A percentile compares a stretch with the other conserved stretches of the same genome.
phyloP scores from a whole-genome alignment of 768 basidiomycete species.

The Mycena rebaudengoi region DNA sequence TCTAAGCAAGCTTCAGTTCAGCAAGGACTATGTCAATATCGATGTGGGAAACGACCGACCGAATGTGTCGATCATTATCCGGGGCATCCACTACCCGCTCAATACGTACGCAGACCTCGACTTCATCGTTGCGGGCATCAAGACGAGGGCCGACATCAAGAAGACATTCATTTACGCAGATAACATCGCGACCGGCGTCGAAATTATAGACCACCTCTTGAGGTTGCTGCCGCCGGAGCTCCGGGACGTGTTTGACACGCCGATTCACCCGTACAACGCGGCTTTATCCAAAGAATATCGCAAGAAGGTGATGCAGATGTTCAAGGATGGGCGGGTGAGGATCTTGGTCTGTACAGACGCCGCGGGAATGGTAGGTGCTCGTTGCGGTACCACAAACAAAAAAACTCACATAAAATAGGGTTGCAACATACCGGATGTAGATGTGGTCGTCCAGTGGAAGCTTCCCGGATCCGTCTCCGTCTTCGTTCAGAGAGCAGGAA shows the following conservation, averaged over 20 bases:
- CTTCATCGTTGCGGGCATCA: slow-evolving; percentile 44
- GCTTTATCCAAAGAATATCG: slow-evolving; percentile 30
- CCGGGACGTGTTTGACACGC: not conserved
- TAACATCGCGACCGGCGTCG: too few species aligned
- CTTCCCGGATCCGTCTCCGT: slow-evolving; percentile 32
- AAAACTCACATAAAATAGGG: too few species aligned
- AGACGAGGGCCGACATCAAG: too few species aligned
- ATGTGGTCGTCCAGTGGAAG: slow-evolving; percentile 45
- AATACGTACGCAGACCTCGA: slow-evolving; percentile 42
- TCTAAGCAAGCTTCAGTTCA: too few species aligned
- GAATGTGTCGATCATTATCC: slow-evolving; percentile 44
- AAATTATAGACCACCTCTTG: slow-evolving; percentile 36
- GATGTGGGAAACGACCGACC: slow-evolving; percentile 42
- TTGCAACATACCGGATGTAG: slow-evolving; percentile 37
- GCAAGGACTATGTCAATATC: too few species aligned
- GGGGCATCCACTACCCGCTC: slow-evolving; percentile 39
- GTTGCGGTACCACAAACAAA: too few species aligned
- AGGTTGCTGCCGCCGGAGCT: slow-evolving; percentile 17
- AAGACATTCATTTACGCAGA: too few species aligned
- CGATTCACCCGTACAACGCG: slow-evolving; percentile 40
- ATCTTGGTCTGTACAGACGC: slow-evolving; percentile 47
- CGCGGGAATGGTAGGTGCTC: slow-evolving; percentile 46
- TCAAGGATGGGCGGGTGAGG: slow-evolving; percentile 33
- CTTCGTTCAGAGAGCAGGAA: slow-evolving; percentile 41
- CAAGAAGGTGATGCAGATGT: slow-evolving; percentile 29